Base-by-base conservation (phyloP, 345 rosid genomes). In the Acer campestre region DNA sequence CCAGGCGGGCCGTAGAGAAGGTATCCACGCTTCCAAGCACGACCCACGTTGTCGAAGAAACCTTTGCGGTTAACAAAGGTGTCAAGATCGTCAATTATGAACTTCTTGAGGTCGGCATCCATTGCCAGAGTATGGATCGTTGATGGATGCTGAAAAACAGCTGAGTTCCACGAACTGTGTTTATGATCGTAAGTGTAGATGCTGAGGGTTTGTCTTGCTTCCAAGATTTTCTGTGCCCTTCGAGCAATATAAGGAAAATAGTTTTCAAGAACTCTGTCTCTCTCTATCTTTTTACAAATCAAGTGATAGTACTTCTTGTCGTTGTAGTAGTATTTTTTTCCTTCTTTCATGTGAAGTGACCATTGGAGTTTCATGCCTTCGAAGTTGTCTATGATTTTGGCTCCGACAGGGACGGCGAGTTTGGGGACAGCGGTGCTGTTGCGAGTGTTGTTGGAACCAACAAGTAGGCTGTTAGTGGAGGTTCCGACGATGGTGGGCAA, bases 381-480 rank as follows among this genome's bases (percentile, higher is more conserved):
- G 49, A 83, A 85, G 0, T 74, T 38, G 48, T 86, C 88, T 0
- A 71, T 1, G 9, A 83, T 73, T 70, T 56, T 74, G 42, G 82
- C 56, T 16, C 77, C 84, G 0, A 65, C 48, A 0, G 88, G 83
- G 6, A 86, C 58, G 74, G 71, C 80, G 1, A 80, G 68, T 46
- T 81, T 77, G 0, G 84, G 84, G 0, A 79, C 79, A 0, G 77
- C 62, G 0, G 82, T 68, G 61, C 77, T 76, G 18, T 82, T 71
- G 49, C 77, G 56, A 55, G 70, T 74, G 76, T 86, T 86, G 10
- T 81, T 77, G 74, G 78, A 79, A 3, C 88, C 86, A 0, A 86
- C 49, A 18, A 86, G 79, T 10, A 83, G 77, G 25, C 81, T 72
- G 20, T 72, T 63, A 0, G 86, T 75, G 12, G 78, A 44, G 40